Percentiles rank a stretch among this genome's conserved stretches.
Evolutionary conservation across 257 asterid genomes (phyloP).

Genomic region (Solanum peruvianum): DNA sequence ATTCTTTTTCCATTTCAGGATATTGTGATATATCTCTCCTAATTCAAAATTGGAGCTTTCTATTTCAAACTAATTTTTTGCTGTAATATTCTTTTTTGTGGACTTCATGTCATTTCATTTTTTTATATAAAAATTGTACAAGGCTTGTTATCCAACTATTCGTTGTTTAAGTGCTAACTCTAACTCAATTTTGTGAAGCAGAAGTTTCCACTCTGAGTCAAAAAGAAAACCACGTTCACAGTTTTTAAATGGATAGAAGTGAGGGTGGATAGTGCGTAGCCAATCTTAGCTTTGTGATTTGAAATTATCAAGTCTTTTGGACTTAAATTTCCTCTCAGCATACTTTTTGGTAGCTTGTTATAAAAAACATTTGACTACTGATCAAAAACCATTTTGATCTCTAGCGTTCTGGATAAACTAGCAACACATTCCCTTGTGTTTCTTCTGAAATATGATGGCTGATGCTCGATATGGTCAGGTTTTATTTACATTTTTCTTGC

Average conservation of each 20-base stretch:
- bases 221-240: background rate
- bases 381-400: background rate
- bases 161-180: background rate
- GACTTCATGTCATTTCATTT: background rate
- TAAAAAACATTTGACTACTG: background rate
- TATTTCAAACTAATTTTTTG: background rate
- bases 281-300: background rate
- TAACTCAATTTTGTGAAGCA: background rate
- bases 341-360: background rate
- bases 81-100: background rate
- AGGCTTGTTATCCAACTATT: background rate
- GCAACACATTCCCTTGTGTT: background rate
- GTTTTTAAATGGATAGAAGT: background rate
- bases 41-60: background rate
- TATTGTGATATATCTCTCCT: background rate
- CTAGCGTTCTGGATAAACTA: background rate
- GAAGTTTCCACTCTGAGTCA: background rate
- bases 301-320: background rate
- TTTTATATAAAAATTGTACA: background rate
- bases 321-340: background rate
- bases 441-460: background rate
- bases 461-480: background rate
- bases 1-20: background rate
- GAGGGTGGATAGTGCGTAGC: background rate
- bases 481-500: background rate